phyloP scores from a whole-genome alignment of 306 rosid genomes.

The Echinosophora koreensis region DNA sequence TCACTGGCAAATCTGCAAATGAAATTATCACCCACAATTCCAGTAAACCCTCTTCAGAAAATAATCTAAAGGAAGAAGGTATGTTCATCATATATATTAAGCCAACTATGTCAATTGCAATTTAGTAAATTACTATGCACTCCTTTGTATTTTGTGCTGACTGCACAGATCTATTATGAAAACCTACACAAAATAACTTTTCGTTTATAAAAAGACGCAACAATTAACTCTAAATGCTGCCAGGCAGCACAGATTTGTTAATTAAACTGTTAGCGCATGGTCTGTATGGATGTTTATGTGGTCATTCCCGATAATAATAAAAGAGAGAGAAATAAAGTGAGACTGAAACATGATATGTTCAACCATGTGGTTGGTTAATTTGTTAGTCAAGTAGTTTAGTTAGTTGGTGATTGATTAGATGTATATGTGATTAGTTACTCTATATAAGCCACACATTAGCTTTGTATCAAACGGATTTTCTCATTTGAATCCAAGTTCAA shows the following conservation, averaged over 20 bases:
- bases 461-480: background rate
- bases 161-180: no score
- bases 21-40: constrained; percentile 2
- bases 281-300: background rate
- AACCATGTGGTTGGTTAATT: background rate
- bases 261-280: constrained; percentile 2
- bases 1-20: background rate
- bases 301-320: background rate
- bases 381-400: background rate
- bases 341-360: background rate
- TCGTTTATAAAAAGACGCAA: no score
- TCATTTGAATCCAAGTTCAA: no score
- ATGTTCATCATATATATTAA: constrained; percentile 14
- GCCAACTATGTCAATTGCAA: constrained; percentile 3
- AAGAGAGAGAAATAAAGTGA: background rate
- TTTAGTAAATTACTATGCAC: background rate
- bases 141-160: no score
- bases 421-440: background rate
- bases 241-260: background rate
- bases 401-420: background rate
- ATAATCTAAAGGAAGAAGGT: constrained; percentile 18
- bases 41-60: constrained; percentile 17
- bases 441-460: background rate
- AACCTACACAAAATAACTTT: no score
- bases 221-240: background rate